Percentiles rank a stretch among this genome's conserved stretches.
These are phyloP conservation scores for Puccinia coronata DNA, from an alignment of 1,284 basidiomycete species.

Conservation along the genomic window DNA sequence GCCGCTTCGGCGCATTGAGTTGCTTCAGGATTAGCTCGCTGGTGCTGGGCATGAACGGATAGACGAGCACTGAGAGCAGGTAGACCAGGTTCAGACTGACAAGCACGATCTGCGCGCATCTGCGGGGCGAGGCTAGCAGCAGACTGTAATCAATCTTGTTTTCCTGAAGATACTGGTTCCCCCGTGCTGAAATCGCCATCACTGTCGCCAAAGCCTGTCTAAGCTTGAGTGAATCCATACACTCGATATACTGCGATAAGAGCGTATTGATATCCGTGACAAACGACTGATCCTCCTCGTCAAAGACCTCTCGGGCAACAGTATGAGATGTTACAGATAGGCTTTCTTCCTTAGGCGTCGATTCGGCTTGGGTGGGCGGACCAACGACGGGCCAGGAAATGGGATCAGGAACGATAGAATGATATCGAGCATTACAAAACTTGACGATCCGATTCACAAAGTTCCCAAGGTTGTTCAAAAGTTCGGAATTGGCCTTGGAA, in stretches of 20 bases:
- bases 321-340: not conserved
- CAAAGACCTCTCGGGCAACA: constrained; percentile 51
- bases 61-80: constrained; percentile 76
- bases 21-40: constrained; percentile 79
- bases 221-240: constrained; percentile 89
- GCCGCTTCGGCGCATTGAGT: constrained; percentile 82
- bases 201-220: constrained; percentile 80
- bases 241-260: constrained; percentile 77
- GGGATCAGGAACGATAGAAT: constrained; percentile 43
- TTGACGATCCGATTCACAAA: constrained; percentile 82
- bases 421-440: constrained; percentile 36
- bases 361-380: not conserved
- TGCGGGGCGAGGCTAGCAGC: constrained; percentile 74
- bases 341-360: not conserved
- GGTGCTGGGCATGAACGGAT: constrained; percentile 96
- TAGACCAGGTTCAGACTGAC: constrained; percentile 87
- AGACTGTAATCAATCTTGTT: constrained; percentile 88
- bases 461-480: constrained; percentile 97
- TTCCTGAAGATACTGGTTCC: constrained; percentile 90
- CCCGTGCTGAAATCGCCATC: constrained; percentile 88
- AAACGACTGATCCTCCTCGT: constrained; percentile 73
- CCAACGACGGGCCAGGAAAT: constrained; percentile 36
- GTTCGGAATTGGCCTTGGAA: constrained; percentile 86
- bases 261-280: constrained; percentile 77
- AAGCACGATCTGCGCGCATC: constrained; percentile 85